A percentile compares a stretch with the other conserved stretches of the same genome.
Conservation (phyloP, 78 protist genomes). For the Chrysochromulina tobinii region DNA sequence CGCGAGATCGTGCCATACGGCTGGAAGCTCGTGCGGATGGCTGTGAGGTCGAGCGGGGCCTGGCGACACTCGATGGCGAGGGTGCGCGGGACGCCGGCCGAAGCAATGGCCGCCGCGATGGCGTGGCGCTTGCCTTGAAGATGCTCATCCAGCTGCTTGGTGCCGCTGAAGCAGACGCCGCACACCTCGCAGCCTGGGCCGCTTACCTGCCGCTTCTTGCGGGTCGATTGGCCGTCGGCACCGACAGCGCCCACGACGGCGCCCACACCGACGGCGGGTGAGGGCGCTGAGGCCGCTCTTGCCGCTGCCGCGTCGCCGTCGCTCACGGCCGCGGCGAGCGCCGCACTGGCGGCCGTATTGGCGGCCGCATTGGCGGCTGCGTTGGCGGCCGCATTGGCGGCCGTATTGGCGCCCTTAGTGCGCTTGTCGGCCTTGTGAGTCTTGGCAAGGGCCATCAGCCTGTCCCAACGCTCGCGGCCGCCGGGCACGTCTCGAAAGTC, state of each 20-base stretch:
- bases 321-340: background rate
- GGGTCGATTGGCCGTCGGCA: background rate
- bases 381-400: background rate
- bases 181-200: background rate
- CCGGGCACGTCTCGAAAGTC: background rate
- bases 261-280: no score
- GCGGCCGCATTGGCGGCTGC: background rate
- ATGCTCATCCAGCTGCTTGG: background rate
- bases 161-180: background rate
- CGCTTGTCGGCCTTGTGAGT: background rate
- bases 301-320: background rate
- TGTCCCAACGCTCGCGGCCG: slow-evolving; percentile 1
- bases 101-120: no score
- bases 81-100: no score
- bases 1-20: no score
- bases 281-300: no score
- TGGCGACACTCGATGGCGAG: no score
- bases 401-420: background rate
- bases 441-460: background rate
- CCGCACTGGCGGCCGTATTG: background rate
- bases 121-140: no score
- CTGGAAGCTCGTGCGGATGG: no score
- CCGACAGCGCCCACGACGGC: background rate
- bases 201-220: background rate
- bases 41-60: no score